Evolutionary conservation across 2,329 filamentous ascomycete species (phyloP).

Genomic region (Tolypocladium paradoxum): DNA sequence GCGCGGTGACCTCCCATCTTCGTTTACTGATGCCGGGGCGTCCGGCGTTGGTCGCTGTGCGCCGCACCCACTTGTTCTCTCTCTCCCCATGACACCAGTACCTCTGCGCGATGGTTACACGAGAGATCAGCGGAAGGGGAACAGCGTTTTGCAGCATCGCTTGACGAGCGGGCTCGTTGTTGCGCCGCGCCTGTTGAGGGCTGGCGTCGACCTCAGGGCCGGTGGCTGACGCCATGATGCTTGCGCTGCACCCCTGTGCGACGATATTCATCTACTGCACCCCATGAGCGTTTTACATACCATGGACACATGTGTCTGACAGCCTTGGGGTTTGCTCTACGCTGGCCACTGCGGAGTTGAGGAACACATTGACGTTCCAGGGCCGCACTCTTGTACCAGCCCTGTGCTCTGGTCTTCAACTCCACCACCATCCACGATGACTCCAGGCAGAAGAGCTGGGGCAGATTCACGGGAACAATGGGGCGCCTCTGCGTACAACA

Average conservation of each 20-base stretch:
- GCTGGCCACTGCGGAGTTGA: neutral
- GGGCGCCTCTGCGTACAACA: neutral
- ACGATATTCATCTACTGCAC: neutral
- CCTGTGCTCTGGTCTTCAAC: neutral
- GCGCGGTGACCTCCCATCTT: neutral
- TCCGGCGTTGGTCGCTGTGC: neutral
- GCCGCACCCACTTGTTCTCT: neutral
- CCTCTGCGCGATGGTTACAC: neutral
- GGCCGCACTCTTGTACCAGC: neutral
- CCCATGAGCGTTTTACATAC: neutral
- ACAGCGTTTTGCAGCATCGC: neutral
- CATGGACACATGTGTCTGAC: neutral
- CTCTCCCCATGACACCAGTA: neutral
- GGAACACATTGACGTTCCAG: neutral
- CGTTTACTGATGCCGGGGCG: neutral
- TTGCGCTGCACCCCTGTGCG: neutral
- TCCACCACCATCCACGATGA: neutral
- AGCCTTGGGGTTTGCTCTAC: neutral
- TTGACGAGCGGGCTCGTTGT: neutral
- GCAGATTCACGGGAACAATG: neutral
- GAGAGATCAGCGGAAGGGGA: neutral
- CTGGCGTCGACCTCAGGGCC: neutral
- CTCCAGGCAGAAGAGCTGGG: neutral
- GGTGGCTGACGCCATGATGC: neutral
- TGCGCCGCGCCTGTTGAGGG: neutral